Conservation (phyloP, 148 eudicot genomes). For the Silene latifolia region DNA sequence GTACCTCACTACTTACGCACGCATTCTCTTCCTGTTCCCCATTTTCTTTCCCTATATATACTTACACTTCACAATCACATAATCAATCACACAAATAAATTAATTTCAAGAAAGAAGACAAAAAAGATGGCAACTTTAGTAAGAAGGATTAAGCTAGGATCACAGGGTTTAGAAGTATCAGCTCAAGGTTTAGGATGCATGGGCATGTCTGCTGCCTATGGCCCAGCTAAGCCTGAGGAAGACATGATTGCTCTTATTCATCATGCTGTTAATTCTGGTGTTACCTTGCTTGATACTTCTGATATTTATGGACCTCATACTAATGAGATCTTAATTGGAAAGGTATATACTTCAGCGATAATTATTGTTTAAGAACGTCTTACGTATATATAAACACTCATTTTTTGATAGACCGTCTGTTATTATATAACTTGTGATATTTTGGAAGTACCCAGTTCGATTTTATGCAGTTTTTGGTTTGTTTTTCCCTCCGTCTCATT, state of each 20-base stretch:
- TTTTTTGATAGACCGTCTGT: no score
- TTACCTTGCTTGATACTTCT: conserved; percentile 52
- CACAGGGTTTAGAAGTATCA: conserved; percentile 40
- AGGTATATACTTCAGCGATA: conserved; percentile 14
- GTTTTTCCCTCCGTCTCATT: no score
- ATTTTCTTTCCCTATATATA: not conserved
- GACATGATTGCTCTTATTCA: conserved; percentile 44
- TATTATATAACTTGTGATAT: no score
- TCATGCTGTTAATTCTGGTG: conserved; percentile 42
- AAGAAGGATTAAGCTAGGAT: conserved; percentile 40
- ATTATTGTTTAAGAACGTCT: not conserved
- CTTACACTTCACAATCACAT: not conserved
- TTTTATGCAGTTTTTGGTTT: no score
- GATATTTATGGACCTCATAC: conserved; percentile 44
- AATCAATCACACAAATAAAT: not conserved
- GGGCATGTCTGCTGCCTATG: conserved; percentile 35
- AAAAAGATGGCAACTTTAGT: conserved; percentile 18
- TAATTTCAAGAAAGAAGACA: not conserved
- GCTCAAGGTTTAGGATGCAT: conserved; percentile 45
- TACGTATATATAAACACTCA: no score
- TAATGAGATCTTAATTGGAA: conserved; percentile 42
- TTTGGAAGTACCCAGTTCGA: no score
- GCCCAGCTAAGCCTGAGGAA: conserved; percentile 40
- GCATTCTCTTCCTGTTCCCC: no score
- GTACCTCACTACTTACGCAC: no score